Evolutionary conservation across 345 rosid genomes (phyloP).

Genomic region (Iberis pinnata): DNA sequence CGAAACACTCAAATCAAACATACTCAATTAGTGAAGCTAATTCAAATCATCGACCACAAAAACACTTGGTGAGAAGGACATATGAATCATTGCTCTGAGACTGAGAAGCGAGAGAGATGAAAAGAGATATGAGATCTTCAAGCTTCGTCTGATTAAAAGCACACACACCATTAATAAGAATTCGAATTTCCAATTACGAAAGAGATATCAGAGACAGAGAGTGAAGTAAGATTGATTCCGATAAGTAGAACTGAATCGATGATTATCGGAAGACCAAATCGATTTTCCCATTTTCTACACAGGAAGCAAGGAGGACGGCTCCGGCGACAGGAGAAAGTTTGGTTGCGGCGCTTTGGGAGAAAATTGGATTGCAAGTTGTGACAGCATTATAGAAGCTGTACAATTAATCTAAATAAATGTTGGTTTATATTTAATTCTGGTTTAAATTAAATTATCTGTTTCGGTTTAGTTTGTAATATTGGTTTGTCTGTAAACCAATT

Average conservation of each 20-base stretch:
- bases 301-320: no score
- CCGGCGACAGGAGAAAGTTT: no score
- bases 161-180: conserved; percentile 1
- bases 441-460: no score
- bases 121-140: conserved; percentile 44
- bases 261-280: conserved; percentile 30
- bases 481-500: no score
- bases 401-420: no score
- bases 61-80: conserved; percentile 39
- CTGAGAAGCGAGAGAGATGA: conserved; percentile 52
- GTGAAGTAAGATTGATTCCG: neutral
- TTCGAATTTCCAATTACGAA: neutral
- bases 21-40: neutral
- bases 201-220: no score
- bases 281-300: conserved; percentile 32
- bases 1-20: conserved; percentile 24
- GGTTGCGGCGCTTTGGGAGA: no score
- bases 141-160: conserved; percentile 62
- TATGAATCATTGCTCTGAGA: conserved; percentile 44
- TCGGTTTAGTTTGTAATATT: no score
- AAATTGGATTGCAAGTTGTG: no score
- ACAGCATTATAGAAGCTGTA: no score
- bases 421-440: no score
- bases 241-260: conserved; percentile 34
- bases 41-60: neutral